phyloP scores from a whole-genome alignment of 108 stramenopile species.

The Skeletonema grethae region DNA sequence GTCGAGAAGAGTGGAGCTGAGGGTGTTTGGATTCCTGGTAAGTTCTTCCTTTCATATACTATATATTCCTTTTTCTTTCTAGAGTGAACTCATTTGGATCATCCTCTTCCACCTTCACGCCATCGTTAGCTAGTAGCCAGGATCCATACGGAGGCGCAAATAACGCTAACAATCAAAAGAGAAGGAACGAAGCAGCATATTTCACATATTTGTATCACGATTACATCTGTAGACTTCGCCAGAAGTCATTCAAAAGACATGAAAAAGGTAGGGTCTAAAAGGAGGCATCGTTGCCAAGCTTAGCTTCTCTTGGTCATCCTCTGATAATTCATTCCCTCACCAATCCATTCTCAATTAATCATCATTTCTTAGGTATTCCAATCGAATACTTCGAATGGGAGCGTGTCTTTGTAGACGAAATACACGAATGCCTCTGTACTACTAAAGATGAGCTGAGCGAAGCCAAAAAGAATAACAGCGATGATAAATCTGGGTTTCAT shows the following conservation, averaged over 20 bases:
- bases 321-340: too few species aligned
- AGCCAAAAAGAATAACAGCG: conserved; percentile 37
- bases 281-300: too few species aligned
- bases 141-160: conserved; percentile 65
- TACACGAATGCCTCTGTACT: conserved; percentile 68
- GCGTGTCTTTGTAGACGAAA: conserved; percentile 77
- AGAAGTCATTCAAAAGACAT: conserved; percentile 47
- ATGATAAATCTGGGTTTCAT: conserved; percentile 33
- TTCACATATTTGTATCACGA: conserved; percentile 63
- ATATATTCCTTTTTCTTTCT: too few species aligned
- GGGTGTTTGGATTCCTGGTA: conserved; percentile 70
- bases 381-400: conserved; percentile 81
- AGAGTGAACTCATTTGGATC: too few species aligned
- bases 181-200: conserved; percentile 57
- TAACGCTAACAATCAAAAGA: conserved; percentile 51
- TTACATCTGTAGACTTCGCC: conserved; percentile 58
- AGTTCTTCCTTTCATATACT: background rate
- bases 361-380: conserved; percentile 33
- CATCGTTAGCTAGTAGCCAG: conserved; percentile 21
- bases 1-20: conserved; percentile 47
- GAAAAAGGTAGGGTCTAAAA: conserved; percentile 44
- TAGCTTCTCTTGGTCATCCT: too few species aligned
- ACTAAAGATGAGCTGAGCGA: conserved; percentile 50
- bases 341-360: too few species aligned
- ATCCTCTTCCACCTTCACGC: too few species aligned